Base-by-base conservation (phyloP, 768 basidiomycete genomes). In the Hortiboletus campestris region DNA sequence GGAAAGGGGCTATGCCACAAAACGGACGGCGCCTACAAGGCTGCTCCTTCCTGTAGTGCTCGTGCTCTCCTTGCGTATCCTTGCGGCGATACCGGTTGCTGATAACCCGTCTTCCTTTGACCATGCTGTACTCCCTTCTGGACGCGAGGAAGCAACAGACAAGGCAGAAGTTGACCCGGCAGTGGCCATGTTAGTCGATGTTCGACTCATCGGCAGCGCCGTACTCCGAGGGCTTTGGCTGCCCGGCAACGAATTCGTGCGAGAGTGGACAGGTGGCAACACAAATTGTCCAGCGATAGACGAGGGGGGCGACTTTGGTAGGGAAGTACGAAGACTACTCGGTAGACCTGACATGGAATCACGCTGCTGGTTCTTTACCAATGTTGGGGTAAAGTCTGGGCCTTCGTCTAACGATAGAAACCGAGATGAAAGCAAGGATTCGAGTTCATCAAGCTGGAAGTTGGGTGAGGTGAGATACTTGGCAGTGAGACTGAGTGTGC, bases 361-460 rank as follows among this genome's bases (percentile, higher is more conserved):
- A 5, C 84, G 78, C 52, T 82, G 81, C 54, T 81, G 80, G 63
- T 85, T 81, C 78, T 83, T 84, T 32, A 78, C 76, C 12, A 91
- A 75, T 0, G 90, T 91, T 0, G 89, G 90, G 0, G 86, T 82
- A 65, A 91, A 91, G 31, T 80, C 81, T 13, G 75, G 76, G 17
- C 80, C 84, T 61, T 84, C 81, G 61, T 89, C 86, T 51, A 84
- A 76, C 2, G 85, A 85, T 25, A 88, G 76, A 64, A 93, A 89
- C 14, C 83, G 76, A 4, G 85, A 86, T 3, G 88, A 90, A 6
- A 92, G 75, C 2, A 91, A 72, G 1, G 86, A 85, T 70, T 93
- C 91, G 32, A 86, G 77, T 60, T 89, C 86, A 69, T 91, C 88
- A 31, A 91, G 73, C 58, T 83, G 79, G 75, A 92, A 92, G 63